Evolutionary conservation across 2,329 filamentous ascomycete genomes (phyloP).

Genomic region (Neodidymelliopsis sp.): DNA sequence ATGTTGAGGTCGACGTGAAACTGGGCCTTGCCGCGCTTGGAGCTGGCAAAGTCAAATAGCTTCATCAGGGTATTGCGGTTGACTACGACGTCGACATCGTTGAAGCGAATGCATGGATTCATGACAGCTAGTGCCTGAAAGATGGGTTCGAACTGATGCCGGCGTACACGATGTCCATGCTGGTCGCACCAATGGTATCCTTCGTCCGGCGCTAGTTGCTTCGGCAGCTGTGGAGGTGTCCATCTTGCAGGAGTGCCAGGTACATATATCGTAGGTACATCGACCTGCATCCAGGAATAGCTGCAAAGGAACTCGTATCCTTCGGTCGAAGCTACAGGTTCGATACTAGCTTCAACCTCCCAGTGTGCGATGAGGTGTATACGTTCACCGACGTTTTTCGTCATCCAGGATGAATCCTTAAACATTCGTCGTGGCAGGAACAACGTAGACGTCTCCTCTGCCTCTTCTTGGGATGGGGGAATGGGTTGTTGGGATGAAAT

Average conservation of each 20-base stretch:
- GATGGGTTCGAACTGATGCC: constrained; percentile 13
- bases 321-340: not conserved
- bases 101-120: constrained; percentile 16
- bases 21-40: constrained; percentile 26
- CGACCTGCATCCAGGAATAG: constrained; percentile 13
- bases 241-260: constrained; percentile 3
- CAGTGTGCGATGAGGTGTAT: constrained; percentile 1
- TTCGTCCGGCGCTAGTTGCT: constrained; percentile 1
- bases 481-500: no score
- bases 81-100: constrained; percentile 26
- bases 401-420: constrained; percentile 10
- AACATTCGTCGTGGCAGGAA: not conserved
- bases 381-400: not conserved
- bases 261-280: constrained; percentile 4
- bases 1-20: constrained; percentile 46
- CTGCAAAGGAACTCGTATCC: constrained; percentile 15
- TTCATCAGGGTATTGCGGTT: constrained; percentile 31
- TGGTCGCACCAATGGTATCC: constrained; percentile 7
- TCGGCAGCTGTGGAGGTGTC: not conserved
- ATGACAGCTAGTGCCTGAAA: constrained; percentile 19
- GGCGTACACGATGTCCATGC: not conserved
- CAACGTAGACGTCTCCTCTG: not conserved
- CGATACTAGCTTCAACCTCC: not conserved
- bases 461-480: not conserved
- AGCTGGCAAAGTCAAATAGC: constrained; percentile 27